These are phyloP conservation scores for Pyrrhoderma noxium DNA, from an alignment of 1,284 basidiomycete genomes.

Conservation along the genomic window DNA sequence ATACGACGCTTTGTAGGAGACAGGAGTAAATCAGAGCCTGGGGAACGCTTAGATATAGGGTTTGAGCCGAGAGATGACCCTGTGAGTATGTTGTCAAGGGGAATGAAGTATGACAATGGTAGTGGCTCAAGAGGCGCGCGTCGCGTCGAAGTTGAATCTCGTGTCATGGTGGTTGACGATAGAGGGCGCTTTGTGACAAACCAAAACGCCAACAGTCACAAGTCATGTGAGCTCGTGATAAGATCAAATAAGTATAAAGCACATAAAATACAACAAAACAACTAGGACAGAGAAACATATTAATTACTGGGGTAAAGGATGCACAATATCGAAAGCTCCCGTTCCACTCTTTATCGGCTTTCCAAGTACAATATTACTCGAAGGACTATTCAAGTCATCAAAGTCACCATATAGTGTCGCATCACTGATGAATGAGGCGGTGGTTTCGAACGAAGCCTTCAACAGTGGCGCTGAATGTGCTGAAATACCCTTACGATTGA, in stretches of 20 bases:
- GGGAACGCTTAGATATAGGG: conserved; percentile 19
- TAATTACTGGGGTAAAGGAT: conserved; percentile 21
- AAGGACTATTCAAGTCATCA: conserved; percentile 85
- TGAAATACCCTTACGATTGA: conserved; percentile 93
- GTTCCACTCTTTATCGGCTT: conserved; percentile 80
- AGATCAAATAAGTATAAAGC: neutral
- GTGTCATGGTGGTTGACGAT: conserved; percentile 7
- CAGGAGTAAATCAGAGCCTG: conserved; percentile 39
- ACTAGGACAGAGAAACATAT: conserved; percentile 12
- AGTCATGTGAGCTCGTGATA: conserved; percentile 1
- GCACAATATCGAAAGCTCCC: conserved; percentile 80
- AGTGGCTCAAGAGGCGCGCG: conserved; percentile 39
- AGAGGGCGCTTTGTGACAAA: neutral
- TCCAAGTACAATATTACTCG: conserved; percentile 88
- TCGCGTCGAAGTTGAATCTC: conserved; percentile 1
- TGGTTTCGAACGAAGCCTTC: conserved; percentile 97
- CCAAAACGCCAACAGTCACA: conserved; percentile 16
- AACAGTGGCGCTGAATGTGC: conserved; percentile 88
- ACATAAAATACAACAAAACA: neutral
- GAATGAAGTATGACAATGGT: conserved; percentile 47
- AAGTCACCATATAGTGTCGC: conserved; percentile 93
- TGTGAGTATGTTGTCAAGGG: conserved; percentile 23
- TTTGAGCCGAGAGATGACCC: conserved; percentile 21
- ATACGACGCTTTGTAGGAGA: conserved; percentile 67
- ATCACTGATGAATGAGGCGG: conserved; percentile 91